Base-by-base conservation (phyloP, 1,284 basidiomycete species). In the Ceratobasidium sp. region DNA sequence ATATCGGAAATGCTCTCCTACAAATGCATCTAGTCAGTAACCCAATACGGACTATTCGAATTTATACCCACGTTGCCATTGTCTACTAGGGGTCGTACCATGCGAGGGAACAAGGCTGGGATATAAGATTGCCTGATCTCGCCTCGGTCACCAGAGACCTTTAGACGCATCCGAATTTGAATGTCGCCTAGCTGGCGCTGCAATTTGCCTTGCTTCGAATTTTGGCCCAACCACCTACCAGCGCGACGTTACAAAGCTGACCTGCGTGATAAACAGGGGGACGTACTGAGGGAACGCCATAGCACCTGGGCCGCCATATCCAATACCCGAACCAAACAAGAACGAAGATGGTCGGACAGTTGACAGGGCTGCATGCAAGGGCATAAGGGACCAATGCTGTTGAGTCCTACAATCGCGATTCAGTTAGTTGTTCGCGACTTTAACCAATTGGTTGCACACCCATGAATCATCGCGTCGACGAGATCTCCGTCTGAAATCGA, bases 381-480 rank as follows among this genome's bases (percentile, higher is more conserved):
- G 98, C 90, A 99, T 95, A 71, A 99, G 85, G 3, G 91, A 89
- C 97, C 97, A 99, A 81, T 99, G 96, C 82, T 98, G 97, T 83
- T 99, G 95, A 0, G 93, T 89, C 5, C 95, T 96, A 79, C 13
- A 52, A 46, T 65, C 11, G 13, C 9, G 4, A n/a, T 67, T 19
- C 17, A 51, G 34, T 76, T 25, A 75, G 66, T 3, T 40, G 32
- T 62, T 44, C 62, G 34, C 61, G 40, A 19, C 65, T 19, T 61
- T 11, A 61, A 62, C 40, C 15, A 59, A 57, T 79, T 43, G 13
- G 40, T 17, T n/a, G 81, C 89, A 62, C 80, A 95, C 94, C 96
- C 93, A 82, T 98, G 97, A 81, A 99, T 98, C 83, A 98, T 89
- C 6, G 91, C 86, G 83, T 99, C 97, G 0, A 99, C 91, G n/a